These are phyloP conservation scores for Pseudogymnoascus sp. DNA, from an alignment of 2,329 filamentous ascomycete species.

Conservation along the genomic window DNA sequence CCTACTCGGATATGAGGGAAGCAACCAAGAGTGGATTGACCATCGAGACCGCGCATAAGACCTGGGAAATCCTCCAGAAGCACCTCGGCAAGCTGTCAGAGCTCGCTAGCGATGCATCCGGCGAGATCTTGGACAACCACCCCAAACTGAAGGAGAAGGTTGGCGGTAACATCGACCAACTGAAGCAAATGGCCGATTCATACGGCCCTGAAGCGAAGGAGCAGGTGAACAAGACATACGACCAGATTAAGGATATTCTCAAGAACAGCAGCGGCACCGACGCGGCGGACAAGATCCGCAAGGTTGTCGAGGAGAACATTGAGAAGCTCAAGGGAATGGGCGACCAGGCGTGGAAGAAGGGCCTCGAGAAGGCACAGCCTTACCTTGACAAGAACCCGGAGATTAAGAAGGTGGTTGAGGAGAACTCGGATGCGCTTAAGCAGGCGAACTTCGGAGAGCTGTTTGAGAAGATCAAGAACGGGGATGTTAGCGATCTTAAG, in stretches of 20 bases:
- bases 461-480: constrained; percentile 55
- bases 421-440: constrained; percentile 63
- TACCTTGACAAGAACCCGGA: constrained; percentile 71
- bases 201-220: constrained; percentile 73
- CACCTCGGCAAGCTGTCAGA: constrained; percentile 51
- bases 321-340: constrained; percentile 60
- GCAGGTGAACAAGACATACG: constrained; percentile 65
- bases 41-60: constrained; percentile 53
- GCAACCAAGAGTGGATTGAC: constrained; percentile 53
- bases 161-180: constrained; percentile 58
- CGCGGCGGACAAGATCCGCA: constrained; percentile 49
- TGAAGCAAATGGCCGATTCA: constrained; percentile 62
- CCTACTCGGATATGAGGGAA: constrained; percentile 60
- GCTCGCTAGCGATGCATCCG: constrained; percentile 55
- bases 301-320: constrained; percentile 62
- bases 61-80: constrained; percentile 57
- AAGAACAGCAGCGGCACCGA: constrained; percentile 45
- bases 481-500: constrained; percentile 52
- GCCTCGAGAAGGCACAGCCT: constrained; percentile 62
- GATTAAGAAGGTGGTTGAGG: constrained; percentile 63
- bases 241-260: constrained; percentile 57
- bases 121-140: constrained; percentile 65
- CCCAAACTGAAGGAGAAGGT: constrained; percentile 66
- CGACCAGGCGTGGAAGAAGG: constrained; percentile 67
- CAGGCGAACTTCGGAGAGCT: constrained; percentile 58